Percentiles rank a stretch among this genome's conserved stretches.
Evolutionary conservation across 345 rosid species (phyloP).

Genomic region (Balakata baccata): DNA sequence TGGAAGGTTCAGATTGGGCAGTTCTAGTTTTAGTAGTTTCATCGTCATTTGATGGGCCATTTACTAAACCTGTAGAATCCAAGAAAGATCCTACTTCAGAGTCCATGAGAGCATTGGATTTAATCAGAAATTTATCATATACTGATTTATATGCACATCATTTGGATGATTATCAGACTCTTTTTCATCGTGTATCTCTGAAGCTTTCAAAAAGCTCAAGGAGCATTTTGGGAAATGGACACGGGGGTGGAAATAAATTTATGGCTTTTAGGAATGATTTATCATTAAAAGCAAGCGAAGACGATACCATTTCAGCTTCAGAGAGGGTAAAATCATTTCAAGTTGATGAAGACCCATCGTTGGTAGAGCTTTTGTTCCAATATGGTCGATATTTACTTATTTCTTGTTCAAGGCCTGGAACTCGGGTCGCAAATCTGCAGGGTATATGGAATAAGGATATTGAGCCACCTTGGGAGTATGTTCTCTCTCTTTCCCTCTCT

Average conservation of each 20-base stretch:
- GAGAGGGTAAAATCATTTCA: constrained; percentile 71
- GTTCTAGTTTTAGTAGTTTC: constrained; percentile 56
- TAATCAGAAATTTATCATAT: constrained; percentile 49
- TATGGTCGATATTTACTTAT: constrained; percentile 84
- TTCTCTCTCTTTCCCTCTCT: constrained; percentile 14
- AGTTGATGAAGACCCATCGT: constrained; percentile 74
- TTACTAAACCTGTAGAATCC: constrained; percentile 65
- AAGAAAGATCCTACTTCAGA: constrained; percentile 57
- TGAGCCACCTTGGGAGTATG: constrained; percentile 89
- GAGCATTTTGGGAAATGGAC: constrained; percentile 16
- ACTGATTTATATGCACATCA: constrained; percentile 64
- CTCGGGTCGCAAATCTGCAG: constrained; percentile 87
- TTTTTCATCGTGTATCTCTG: constrained; percentile 71
- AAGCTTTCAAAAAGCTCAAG: constrained; percentile 51
- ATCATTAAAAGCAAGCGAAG: constrained; percentile 19
- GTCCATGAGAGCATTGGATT: constrained; percentile 37
- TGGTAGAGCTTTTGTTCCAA: constrained; percentile 80
- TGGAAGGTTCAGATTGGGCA: constrained; percentile 75
- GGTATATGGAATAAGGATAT: constrained; percentile 91
- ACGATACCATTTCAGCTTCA: constrained; percentile 46
- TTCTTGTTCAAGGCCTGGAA: constrained; percentile 86
- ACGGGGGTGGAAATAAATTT: constrained; percentile 16
- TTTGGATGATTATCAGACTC: constrained; percentile 64
- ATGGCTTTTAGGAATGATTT: constrained; percentile 17
- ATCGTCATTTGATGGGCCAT: constrained; percentile 84